Conservation (phyloP, 768 basidiomycete genomes). For the Podaxis sp. region DNA sequence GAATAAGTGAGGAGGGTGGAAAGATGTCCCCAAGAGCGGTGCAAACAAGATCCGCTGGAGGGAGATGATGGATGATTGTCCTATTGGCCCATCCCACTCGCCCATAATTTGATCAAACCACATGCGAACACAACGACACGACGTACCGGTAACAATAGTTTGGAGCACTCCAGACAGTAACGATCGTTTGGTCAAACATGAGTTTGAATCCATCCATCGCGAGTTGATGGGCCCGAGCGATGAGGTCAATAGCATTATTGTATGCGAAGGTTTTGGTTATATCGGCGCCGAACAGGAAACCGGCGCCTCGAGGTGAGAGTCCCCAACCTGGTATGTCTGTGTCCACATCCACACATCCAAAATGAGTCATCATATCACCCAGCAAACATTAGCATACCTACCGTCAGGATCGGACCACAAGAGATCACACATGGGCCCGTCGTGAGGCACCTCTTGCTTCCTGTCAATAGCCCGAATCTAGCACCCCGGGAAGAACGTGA, state of each 20-base stretch:
- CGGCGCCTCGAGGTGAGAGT: constrained; percentile 95
- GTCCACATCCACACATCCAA: not conserved
- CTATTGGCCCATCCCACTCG: not conserved
- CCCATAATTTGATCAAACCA: not conserved
- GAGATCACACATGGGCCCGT: constrained; percentile 97
- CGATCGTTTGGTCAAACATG: constrained; percentile 94
- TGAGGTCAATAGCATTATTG: constrained; percentile 89
- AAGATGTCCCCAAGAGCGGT: constrained; percentile 1
- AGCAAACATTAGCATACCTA: constrained; percentile 30
- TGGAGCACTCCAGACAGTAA: constrained; percentile 97
- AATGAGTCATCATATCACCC: no score
- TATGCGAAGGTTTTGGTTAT: constrained; percentile 90
- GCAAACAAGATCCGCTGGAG: constrained; percentile 13
- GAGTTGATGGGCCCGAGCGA: constrained; percentile 96
- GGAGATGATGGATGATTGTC: not conserved
- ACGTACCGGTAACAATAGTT: constrained; percentile 97
- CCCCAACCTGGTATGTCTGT: constrained; percentile 94
- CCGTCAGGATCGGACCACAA: constrained; percentile 99
- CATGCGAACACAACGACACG: not conserved
- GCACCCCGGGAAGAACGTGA: constrained; percentile 7
- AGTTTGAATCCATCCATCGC: constrained; percentile 98
- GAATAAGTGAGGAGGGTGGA: constrained; percentile 12
- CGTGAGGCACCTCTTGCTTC: constrained; percentile 97
- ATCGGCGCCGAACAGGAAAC: constrained; percentile 92
- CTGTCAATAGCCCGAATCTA: constrained; percentile 94